A percentile compares a stretch with the other conserved stretches of the same genome.
Conservation (phyloP, 2,329 filamentous ascomycete species). For the Neofusicoccum umdonicola region DNA sequence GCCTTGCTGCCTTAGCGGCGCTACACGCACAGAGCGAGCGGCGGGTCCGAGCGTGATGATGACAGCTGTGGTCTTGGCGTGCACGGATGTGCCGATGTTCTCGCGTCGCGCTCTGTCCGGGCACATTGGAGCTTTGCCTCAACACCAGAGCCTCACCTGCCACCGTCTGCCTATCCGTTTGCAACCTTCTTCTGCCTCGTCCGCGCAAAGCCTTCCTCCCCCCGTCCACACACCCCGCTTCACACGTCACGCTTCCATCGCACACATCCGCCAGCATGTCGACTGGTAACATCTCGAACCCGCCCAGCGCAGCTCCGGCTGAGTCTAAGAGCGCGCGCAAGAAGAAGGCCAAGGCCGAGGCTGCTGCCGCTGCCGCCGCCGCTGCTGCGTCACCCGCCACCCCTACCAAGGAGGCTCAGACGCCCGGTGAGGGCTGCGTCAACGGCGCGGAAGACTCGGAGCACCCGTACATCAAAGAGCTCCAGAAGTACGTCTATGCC, state of each 20-base stretch:
- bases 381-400: constrained; percentile 33
- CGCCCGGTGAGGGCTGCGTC: constrained; percentile 22
- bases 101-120: constrained; percentile 14
- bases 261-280: constrained; percentile 54
- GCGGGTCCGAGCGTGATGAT: background rate
- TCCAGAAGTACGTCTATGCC: constrained; percentile 78
- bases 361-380: constrained; percentile 29
- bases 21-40: background rate
- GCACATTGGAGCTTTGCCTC: constrained; percentile 16
- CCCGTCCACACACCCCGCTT: background rate
- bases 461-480: constrained; percentile 78
- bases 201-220: background rate
- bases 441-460: constrained; percentile 65
- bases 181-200: background rate
- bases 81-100: background rate
- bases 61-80: constrained; percentile 10
- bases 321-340: constrained; percentile 54
- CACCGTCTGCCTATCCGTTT: background rate
- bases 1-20: constrained; percentile 1
- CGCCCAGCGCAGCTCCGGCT: constrained; percentile 57
- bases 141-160: background rate
- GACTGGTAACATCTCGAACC: constrained; percentile 61
- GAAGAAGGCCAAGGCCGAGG: constrained; percentile 51
- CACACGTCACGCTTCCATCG: background rate
- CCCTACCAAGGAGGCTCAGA: constrained; percentile 2